phyloP scores from a whole-genome alignment of 2,329 filamentous ascomycete genomes.

The Gaeumannomyces sp. region DNA sequence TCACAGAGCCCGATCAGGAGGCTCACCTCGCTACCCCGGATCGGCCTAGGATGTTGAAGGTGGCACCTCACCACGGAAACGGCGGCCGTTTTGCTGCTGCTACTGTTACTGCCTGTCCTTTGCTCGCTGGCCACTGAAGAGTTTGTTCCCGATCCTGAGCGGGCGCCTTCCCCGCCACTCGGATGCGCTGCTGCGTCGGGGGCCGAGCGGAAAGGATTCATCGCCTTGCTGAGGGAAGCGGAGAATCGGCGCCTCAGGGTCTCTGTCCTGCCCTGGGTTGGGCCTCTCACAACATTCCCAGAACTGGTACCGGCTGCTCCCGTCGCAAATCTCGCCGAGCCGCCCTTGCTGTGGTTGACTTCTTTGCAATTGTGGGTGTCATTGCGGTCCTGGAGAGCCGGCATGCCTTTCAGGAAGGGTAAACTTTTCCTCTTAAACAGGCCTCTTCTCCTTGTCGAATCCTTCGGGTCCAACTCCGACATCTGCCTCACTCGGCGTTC shows the following conservation, averaged over 20 bases:
- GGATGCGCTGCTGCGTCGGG: not conserved
- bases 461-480: not conserved
- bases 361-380: not conserved
- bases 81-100: not conserved
- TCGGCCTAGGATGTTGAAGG: constrained; percentile 23
- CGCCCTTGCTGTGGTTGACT: not conserved
- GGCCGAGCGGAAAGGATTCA: constrained; percentile 2
- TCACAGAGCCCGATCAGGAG: constrained; percentile 12
- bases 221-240: not conserved
- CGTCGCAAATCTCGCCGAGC: not conserved
- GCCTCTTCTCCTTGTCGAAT: not conserved
- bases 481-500: not conserved
- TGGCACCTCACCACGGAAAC: constrained; percentile 14
- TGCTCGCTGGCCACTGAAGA: constrained; percentile 12
- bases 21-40: constrained; percentile 20
- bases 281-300: not conserved
- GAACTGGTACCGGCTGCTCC: not conserved
- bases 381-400: not conserved
- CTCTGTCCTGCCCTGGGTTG: not conserved
- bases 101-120: constrained; percentile 3
- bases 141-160: constrained; percentile 6
- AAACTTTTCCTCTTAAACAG: not conserved
- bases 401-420: not conserved
- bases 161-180: not conserved
- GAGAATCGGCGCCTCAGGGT: constrained; percentile 5